A percentile compares a stretch with the other conserved stretches of the same genome.
Evolutionary conservation across 768 basidiomycete species (phyloP).

Genomic region (Rhodotorula sphaerocarpa): DNA sequence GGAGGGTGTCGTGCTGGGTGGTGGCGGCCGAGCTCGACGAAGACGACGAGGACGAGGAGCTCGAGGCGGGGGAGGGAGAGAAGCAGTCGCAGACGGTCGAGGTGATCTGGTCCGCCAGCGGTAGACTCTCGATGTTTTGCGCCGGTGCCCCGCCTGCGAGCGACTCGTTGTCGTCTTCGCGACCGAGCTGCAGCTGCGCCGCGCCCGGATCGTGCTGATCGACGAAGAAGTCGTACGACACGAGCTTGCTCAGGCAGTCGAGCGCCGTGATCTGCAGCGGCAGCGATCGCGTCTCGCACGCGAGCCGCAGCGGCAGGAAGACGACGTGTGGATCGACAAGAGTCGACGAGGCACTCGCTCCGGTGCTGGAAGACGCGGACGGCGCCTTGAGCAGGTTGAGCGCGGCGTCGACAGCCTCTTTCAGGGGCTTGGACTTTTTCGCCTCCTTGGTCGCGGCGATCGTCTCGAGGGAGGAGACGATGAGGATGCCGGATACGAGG

Average conservation of each 20-base stretch:
- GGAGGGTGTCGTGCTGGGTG: slow-evolving; percentile 47
- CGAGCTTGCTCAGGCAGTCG: slow-evolving; percentile 94
- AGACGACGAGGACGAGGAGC: slow-evolving; percentile 57
- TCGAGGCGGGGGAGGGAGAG: slow-evolving; percentile 23
- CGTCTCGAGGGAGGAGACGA: slow-evolving; percentile 37
- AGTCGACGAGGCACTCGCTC: slow-evolving; percentile 3
- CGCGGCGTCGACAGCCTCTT: slow-evolving; percentile 36
- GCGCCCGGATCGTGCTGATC: slow-evolving; percentile 49
- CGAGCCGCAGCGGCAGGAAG: slow-evolving; percentile 88
- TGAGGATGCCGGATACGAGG: slow-evolving; percentile 37
- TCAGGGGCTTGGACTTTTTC: slow-evolving; percentile 35
- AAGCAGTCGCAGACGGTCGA: slow-evolving; percentile 61
- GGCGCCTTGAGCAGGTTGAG: slow-evolving; percentile 36
- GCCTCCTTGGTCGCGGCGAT: slow-evolving; percentile 38
- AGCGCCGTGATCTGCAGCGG: slow-evolving; percentile 92
- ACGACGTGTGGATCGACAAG: slow-evolving; percentile 61
- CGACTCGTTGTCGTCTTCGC: slow-evolving; percentile 28
- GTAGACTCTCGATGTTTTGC: slow-evolving; percentile 7
- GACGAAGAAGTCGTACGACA: slow-evolving; percentile 92
- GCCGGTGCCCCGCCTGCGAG: neutral
- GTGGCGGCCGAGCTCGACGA: slow-evolving; percentile 63
- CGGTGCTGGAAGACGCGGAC: neutral
- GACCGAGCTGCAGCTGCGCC: slow-evolving; percentile 2
- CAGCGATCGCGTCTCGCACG: slow-evolving; percentile 89
- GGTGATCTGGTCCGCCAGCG: slow-evolving; percentile 84